phyloP scores from a whole-genome alignment of 345 rosid species.

The Noccaea bulbosa region DNA sequence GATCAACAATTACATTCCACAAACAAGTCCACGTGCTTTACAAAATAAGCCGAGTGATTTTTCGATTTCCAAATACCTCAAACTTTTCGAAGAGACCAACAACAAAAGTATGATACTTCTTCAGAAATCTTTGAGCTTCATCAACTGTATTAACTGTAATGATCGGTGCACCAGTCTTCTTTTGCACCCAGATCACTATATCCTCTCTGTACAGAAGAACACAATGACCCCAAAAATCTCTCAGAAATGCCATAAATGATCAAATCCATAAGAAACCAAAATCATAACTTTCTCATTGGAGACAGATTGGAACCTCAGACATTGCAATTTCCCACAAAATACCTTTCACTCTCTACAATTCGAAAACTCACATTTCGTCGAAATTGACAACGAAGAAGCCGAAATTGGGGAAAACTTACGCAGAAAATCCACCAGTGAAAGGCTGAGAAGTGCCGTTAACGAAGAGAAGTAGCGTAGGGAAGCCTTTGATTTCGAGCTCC shows the following conservation, averaged over 20 bases:
- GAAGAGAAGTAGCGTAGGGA: conserved; percentile 81
- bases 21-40: not conserved
- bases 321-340: not conserved
- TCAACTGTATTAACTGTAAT: conserved; percentile 51
- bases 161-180: conserved; percentile 71
- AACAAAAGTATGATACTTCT: conserved; percentile 57
- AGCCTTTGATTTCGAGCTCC: conserved; percentile 64
- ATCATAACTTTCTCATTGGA: not conserved
- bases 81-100: conserved; percentile 68
- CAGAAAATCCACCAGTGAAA: conserved; percentile 75
- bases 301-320: not conserved
- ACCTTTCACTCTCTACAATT: not conserved
- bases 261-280: not conserved
- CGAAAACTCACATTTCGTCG: not conserved
- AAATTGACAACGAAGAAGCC: not conserved
- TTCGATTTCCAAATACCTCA: conserved; percentile 53
- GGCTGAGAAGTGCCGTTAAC: conserved; percentile 68
- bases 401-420: conserved; percentile 51
- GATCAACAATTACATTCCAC: conserved; percentile 10
- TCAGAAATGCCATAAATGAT: not conserved
- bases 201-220: conserved; percentile 56
- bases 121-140: conserved; percentile 67
- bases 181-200: conserved; percentile 81
- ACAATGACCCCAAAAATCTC: not conserved
- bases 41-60: not conserved